Evolutionary conservation across 2,329 filamentous ascomycete genomes (phyloP).

Genomic region (Sarocladium strictum): DNA sequence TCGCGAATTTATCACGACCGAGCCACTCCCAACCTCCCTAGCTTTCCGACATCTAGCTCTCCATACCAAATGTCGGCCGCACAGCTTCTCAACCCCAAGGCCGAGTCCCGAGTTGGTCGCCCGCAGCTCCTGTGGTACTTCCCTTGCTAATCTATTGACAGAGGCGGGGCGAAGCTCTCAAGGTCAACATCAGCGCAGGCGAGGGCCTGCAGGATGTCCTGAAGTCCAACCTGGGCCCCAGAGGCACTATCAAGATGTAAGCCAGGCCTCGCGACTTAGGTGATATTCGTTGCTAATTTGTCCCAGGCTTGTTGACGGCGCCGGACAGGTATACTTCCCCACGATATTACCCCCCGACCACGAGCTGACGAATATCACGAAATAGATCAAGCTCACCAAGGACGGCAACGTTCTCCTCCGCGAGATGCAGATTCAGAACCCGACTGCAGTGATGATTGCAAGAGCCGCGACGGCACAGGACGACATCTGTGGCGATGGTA

Average conservation of each 20-base stretch:
- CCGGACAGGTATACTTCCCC: conserved; percentile 52
- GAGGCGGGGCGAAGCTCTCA: conserved; percentile 94
- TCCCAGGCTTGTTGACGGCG: conserved; percentile 60
- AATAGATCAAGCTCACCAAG: conserved; percentile 95
- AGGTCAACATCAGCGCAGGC: conserved; percentile 94
- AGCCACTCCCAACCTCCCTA: background rate
- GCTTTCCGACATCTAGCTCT: background rate
- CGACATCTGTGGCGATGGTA: conserved; percentile 96
- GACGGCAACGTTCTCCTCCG: conserved; percentile 84
- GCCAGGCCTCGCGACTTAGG: conserved; percentile 7
- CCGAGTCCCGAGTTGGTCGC: conserved; percentile 79
- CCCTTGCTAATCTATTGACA: conserved; percentile 33
- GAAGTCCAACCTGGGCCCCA: conserved; percentile 90
- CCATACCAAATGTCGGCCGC: conserved; percentile 77
- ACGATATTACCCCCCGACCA: conserved; percentile 17
- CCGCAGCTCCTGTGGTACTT: conserved; percentile 9
- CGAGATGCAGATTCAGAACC: conserved; percentile 95
- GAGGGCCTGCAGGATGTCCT: conserved; percentile 92
- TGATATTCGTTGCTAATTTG: conserved; percentile 19
- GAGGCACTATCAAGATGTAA: conserved; percentile 94
- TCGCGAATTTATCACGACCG: conserved; percentile 7
- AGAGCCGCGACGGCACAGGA: conserved; percentile 92
- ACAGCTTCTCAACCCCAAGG: conserved; percentile 97
- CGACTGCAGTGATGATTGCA: conserved; percentile 82
- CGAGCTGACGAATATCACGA: conserved; percentile 14